Evolutionary conservation across 2,329 filamentous ascomycete genomes (phyloP), one percentile per base, ranked within the genome.

Genomic region (Ophiostoma novo-ulmi): DNA sequence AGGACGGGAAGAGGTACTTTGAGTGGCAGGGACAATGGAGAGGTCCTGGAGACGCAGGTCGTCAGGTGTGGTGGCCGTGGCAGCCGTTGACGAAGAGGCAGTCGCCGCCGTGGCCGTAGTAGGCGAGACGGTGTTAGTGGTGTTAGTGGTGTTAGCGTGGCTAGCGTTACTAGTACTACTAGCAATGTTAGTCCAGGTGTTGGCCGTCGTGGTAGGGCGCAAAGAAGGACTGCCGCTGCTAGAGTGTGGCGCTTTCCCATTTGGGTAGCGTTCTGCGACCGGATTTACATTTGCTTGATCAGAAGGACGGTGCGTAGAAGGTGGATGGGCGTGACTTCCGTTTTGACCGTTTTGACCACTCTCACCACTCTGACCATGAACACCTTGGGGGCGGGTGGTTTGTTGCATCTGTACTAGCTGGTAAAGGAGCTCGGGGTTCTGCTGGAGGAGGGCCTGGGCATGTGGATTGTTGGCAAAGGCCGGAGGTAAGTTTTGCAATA

Each of bases 381-480:
- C 20, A 48, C 44, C 44, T 5, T 48, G 44, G 44, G 44, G 44
- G 44, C 26, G 14, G 31, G 31, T 35, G 58, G 58, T 6, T 31
- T 63, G 26, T 26, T 65, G 63, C 20, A 65, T 65, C 10, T 65
- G 63, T 22, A 65, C 63, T 39, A 65, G 63, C 63, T 67, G 65
- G 39, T 67, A 67, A 5, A 31, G 35, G 38, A 67, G 65, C 65
- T 13, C 26, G 38, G 65, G 65, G 65, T 67, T 26, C 65, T 67
- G 65, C 65, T 67, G 65, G 13, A 67, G 65, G 10, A 67, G 65
- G 13, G 65, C 65, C 22, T 44, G 38, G 11, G 36, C 63, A 39
- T 65, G 63, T 17, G 63, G 63, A 20, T 65, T 65, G 63, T 65
- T 65, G 35, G 63, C 63, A 65, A 65, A 65, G 36, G 63, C 63